Evolutionary conservation across 257 asterid genomes (phyloP), one percentile per base, ranked within the genome.

Genomic region (Capsicum rhomboideum): DNA sequence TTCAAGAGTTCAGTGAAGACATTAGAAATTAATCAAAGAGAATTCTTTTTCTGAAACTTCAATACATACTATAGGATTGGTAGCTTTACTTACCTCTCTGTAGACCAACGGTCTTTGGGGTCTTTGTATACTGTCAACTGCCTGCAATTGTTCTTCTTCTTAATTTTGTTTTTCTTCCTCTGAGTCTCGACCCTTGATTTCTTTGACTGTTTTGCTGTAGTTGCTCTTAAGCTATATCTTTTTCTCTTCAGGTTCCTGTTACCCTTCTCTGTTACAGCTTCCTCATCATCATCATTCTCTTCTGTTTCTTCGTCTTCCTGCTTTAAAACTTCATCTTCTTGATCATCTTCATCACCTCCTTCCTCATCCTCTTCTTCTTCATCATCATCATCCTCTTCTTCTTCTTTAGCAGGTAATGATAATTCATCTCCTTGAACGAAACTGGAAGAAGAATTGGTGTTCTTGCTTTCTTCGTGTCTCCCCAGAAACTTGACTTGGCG

Each of bases 101-200:
- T 34, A 79, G 99, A 97, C 98, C 99, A 97, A 78, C 99, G 92
- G 83, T 93, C 97, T 87, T 93, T 96, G 69, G 98, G 98, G 85
- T 92, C 88, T 63, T 90, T 92, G 52, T 83, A 83, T 89, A 87
- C 86, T 59, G 87, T 58, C 66, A 91, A 85, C 72, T 90, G 92
- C 87, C 85, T 93, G 86, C 85, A 91, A 85, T 86, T 93, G 86
- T 64, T 87, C 44, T 79, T 90, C 50, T 79, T 82, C 82, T 86
- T 86, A 83, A 68, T 90, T 37, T 42, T 84, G 72, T 84, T 91
- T 83, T 91, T 91, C 87, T 87, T 89, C 85, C 88, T 87, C 68
- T 78, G 84, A 78, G 58, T 79, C 84, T 88, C 94, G 69, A 29
- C n/a, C 56, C 86, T 91, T 71, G 85, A 88, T 83, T 84, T 89